These are phyloP conservation scores for Epichloe elymi DNA, from an alignment of 2,329 filamentous ascomycete genomes.

Conservation along the genomic window DNA sequence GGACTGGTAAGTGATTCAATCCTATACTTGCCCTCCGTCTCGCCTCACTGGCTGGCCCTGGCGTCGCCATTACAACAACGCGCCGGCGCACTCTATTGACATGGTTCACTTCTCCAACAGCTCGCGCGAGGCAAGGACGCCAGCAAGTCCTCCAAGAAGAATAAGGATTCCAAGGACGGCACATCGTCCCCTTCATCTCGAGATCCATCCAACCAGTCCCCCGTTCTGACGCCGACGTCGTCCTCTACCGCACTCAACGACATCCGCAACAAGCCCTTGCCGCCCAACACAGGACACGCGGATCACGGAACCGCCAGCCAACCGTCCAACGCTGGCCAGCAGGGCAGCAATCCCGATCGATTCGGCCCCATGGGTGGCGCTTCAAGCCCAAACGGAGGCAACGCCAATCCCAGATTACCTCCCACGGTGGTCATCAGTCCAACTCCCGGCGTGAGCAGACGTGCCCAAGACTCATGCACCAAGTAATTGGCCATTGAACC, in stretches of 20 bases:
- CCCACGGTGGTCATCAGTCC: slow-evolving; percentile 92
- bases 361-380: slow-evolving; percentile 24
- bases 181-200: slow-evolving; percentile 63
- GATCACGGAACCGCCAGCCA: slow-evolving; percentile 29
- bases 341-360: slow-evolving; percentile 25
- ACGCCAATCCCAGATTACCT: slow-evolving; percentile 35
- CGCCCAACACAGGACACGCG: slow-evolving; percentile 36
- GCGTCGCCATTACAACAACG: slow-evolving; percentile 1
- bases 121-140: slow-evolving; percentile 82
- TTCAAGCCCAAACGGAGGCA: slow-evolving; percentile 24
- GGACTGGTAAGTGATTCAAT: slow-evolving; percentile 43
- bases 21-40: not conserved
- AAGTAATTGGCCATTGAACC: not conserved
- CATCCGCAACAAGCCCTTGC: slow-evolving; percentile 67
- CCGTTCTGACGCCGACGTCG: slow-evolving; percentile 66
- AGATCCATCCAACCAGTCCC: slow-evolving; percentile 41
- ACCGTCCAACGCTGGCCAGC: slow-evolving; percentile 26
- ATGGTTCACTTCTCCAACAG: slow-evolving; percentile 33
- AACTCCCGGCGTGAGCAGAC: slow-evolving; percentile 64
- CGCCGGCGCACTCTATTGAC: slow-evolving; percentile 9
- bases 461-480: not conserved
- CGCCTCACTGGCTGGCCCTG: not conserved
- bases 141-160: slow-evolving; percentile 71
- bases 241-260: slow-evolving; percentile 82
- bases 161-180: slow-evolving; percentile 60